phyloP scores from a whole-genome alignment of 129 eudicot species.

The Smallanthus sonchifolius region DNA sequence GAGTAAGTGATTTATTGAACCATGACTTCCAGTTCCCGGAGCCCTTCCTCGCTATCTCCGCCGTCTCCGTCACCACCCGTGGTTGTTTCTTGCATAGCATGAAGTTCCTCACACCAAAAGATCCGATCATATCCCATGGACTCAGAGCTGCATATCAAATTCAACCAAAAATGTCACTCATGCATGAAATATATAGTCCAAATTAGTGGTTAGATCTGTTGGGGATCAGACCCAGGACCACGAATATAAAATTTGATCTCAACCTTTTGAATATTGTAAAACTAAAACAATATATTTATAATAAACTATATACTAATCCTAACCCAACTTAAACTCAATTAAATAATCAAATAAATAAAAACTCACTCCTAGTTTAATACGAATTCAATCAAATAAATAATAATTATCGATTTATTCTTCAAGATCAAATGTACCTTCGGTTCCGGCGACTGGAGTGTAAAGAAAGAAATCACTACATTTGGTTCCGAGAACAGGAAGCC shows the following conservation, averaged over 20 bases:
- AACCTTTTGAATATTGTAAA: too few relatives aligned
- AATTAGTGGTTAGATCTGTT: too few relatives aligned
- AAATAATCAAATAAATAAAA: too few relatives aligned
- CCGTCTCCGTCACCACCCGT: constrained; percentile 16
- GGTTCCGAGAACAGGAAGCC: constrained; percentile 43
- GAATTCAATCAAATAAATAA: too few relatives aligned
- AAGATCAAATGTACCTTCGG: constrained; percentile 47
- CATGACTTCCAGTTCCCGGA: constrained; percentile 58
- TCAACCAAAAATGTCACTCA: not conserved
- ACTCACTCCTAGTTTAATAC: too few relatives aligned
- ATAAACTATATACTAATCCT: too few relatives aligned
- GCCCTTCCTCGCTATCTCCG: constrained; percentile 31
- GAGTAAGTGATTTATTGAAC: constrained; percentile 52
- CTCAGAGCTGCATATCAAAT: constrained; percentile 49
- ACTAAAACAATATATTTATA: too few relatives aligned
- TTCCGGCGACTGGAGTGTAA: constrained; percentile 56
- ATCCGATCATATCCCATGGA: constrained; percentile 76
- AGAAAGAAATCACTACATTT: constrained; percentile 56
- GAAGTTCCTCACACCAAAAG: constrained; percentile 66
- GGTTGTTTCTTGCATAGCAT: constrained; percentile 79
- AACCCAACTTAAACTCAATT: too few relatives aligned
- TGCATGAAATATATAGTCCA: too few relatives aligned
- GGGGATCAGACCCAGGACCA: too few relatives aligned
- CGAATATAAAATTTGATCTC: too few relatives aligned
- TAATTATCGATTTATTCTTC: too few relatives aligned